Conservation (phyloP, 768 basidiomycete species). For the Mycena olivaceomarginata region DNA sequence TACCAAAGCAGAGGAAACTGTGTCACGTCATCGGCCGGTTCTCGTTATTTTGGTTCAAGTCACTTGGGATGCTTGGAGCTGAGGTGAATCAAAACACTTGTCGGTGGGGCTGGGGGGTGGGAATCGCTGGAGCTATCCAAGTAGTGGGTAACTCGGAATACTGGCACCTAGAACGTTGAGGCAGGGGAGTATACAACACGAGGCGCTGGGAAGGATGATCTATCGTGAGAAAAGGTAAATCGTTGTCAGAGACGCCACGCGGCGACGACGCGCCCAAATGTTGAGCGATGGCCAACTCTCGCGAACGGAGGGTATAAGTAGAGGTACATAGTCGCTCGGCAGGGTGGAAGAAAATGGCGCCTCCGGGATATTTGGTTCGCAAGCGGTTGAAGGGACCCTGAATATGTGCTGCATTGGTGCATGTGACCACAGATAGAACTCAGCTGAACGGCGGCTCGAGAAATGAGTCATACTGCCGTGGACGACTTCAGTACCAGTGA, state of each 20-base stretch:
- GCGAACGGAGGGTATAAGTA: not conserved
- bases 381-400: not conserved
- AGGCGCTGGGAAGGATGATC: not conserved
- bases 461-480: not conserved
- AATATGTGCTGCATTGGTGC: too few relatives aligned
- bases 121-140: too few relatives aligned
- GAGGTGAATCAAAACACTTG: not conserved
- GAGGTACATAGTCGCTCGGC: not conserved
- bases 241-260: not conserved
- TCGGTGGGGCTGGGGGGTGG: not conserved
- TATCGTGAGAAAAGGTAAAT: not conserved
- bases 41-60: not conserved
- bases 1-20: not conserved
- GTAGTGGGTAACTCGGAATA: too few relatives aligned
- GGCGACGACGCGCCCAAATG: not conserved
- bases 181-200: not conserved
- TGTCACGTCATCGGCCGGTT: not conserved
- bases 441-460: not conserved
- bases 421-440: not conserved
- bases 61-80: not conserved
- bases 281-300: slow-evolving; percentile 9
- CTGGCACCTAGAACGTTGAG: not conserved
- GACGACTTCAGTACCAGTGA: not conserved
- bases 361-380: not conserved
- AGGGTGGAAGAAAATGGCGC: not conserved